phyloP scores from a whole-genome alignment of 1,284 basidiomycete genomes.

The Abortiporus biennis region DNA sequence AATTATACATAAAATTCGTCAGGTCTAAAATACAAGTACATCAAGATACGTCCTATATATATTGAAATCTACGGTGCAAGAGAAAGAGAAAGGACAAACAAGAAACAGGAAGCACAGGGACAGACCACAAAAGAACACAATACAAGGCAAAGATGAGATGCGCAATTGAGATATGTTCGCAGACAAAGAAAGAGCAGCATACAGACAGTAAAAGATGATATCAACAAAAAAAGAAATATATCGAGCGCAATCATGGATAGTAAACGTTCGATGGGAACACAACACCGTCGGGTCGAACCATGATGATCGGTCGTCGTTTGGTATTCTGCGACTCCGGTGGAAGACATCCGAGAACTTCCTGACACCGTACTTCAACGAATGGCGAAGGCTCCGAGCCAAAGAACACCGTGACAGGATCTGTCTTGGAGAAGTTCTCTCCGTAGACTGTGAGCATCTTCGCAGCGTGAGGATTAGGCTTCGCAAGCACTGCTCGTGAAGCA shows the following conservation, averaged over 20 bases:
- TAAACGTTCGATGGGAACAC: slow-evolving; percentile 85
- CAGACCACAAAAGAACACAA: slow-evolving; percentile 1
- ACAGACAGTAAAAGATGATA: slow-evolving; percentile 9
- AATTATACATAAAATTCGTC: too few relatives aligned
- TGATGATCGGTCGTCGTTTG: slow-evolving; percentile 74
- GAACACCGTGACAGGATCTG: slow-evolving; percentile 74
- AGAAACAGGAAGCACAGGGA: not conserved
- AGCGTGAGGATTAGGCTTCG: slow-evolving; percentile 67
- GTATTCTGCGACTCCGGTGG: slow-evolving; percentile 59
- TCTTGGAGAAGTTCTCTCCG: slow-evolving; percentile 85
- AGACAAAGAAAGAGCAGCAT: slow-evolving; percentile 10
- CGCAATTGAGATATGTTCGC: slow-evolving; percentile 10
- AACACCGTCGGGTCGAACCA: slow-evolving; percentile 85
- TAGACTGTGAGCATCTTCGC: slow-evolving; percentile 81
- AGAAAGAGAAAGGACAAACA: slow-evolving; percentile 2
- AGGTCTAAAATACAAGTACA: slow-evolving; percentile 22
- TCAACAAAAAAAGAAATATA: slow-evolving; percentile 3
- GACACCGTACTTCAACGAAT: slow-evolving; percentile 84
- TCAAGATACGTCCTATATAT: slow-evolving; percentile 14
- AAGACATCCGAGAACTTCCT: slow-evolving; percentile 77
- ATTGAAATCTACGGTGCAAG: slow-evolving; percentile 7
- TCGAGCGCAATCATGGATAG: slow-evolving; percentile 50
- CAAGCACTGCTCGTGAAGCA: slow-evolving; percentile 55
- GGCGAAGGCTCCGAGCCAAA: slow-evolving; percentile 85
- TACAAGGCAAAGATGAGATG: slow-evolving; percentile 10